These are phyloP conservation scores for Nannochloris sp. DNA, from an alignment of 139 green algal genomes.

Conservation along the genomic window DNA sequence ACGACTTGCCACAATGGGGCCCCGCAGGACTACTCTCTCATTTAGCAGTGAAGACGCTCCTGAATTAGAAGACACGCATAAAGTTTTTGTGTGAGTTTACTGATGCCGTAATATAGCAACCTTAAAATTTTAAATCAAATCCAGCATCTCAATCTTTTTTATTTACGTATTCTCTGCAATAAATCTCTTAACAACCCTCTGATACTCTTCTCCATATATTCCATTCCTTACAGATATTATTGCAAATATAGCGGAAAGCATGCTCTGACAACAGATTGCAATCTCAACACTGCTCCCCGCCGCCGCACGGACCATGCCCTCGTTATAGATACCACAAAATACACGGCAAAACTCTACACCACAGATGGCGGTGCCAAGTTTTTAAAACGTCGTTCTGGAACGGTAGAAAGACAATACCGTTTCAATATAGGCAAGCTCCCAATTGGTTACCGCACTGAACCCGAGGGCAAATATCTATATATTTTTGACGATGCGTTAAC, in stretches of 20 bases:
- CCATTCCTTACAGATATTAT: constrained; percentile 68
- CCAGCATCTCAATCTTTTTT: neutral
- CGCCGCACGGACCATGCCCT: constrained; percentile 58
- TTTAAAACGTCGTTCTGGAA: constrained; percentile 43
- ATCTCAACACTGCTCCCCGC: constrained; percentile 60
- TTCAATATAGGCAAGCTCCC: constrained; percentile 64
- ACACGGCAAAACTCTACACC: constrained; percentile 57
- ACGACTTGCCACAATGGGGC: constrained; percentile 7
- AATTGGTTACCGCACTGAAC: constrained; percentile 65
- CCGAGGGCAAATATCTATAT: constrained; percentile 56
- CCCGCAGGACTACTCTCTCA: constrained; percentile 36
- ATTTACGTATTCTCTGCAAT: neutral
- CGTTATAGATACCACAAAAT: constrained; percentile 55
- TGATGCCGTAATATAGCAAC: too few species aligned
- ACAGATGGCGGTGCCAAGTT: constrained; percentile 56
- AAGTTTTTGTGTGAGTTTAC: constrained; percentile 42
- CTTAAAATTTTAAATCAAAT: neutral
- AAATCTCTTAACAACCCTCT: neutral
- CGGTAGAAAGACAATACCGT: constrained; percentile 64
- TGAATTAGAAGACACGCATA: constrained; percentile 11
- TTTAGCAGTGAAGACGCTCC: constrained; percentile 52
- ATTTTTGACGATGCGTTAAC: constrained; percentile 65
- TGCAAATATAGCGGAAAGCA: constrained; percentile 77
- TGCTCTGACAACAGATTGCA: constrained; percentile 71
- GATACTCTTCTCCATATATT: too few species aligned